Base-by-base conservation (phyloP, 2,329 filamentous ascomycete genomes). In the Cladosporium sp. region DNA sequence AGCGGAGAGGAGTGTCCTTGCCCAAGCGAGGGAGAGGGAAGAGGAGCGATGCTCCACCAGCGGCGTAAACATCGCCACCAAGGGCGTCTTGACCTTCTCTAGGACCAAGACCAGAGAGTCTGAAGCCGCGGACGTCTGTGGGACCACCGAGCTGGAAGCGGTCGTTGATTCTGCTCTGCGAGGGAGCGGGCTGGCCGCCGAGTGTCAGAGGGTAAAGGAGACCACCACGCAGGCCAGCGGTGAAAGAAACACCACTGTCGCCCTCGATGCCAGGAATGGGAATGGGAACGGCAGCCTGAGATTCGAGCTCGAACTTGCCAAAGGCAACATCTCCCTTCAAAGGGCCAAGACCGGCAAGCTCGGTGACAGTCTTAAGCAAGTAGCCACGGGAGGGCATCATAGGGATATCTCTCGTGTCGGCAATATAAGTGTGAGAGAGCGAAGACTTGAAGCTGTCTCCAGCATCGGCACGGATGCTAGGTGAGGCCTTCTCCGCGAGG, bases 121-220 rank as follows among this genome's bases (percentile, higher is more conserved):
- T 87, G 80, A 99, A 99, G 1, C 94, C 94, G 56, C 94, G 89
- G 13, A 99, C 90, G 69, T 96, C 93, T 3, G 91, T 96, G 3
- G 94, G 93, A 0, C 94, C 94, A 42, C 94, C 94, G 32, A 99
- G 88, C 68, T 91, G 86, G 77, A 99, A 99, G 44, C 94, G 90
- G 73, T 99, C 94, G 70, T 95, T 97, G 68, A 97, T 83, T 28
- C 90, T 85, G 64, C 90, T 95, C 4, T 87, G 83, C 22, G 82
- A 78, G 0, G 87, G 81, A 19, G 77, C 76, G 49, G 77, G 77
- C 17, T 74, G 67, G 53, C 76, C 77, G 6, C 84, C 84, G 7
- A 88, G 76, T 1, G 89, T 82, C 15, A 99, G 78, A 1, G 94
- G 94, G 70, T 88, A 96, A 8, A 99, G 79, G 49, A 96, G 71